Evolutionary conservation across 352 stramenopile species (phyloP).

Genomic region (Aphanomyces astaci): DNA sequence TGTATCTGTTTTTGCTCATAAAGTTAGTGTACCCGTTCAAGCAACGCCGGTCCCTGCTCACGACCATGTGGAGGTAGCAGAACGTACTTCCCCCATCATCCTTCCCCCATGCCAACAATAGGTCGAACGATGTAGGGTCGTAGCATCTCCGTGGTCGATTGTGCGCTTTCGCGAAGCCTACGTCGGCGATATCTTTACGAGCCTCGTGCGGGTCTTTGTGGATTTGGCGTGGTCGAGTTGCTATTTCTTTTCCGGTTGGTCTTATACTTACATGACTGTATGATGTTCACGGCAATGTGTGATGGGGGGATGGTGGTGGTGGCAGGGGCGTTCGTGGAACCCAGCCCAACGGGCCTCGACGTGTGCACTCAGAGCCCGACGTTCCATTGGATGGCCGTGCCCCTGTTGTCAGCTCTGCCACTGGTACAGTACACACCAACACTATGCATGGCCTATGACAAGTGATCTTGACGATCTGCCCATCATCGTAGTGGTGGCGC

Average conservation of each 20-base stretch:
- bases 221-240: slow-evolving; percentile 91
- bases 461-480: too few species aligned
- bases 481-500: slow-evolving; percentile 89
- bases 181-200: slow-evolving; percentile 80
- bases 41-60: slow-evolving; percentile 13
- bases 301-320: background rate
- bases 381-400: slow-evolving; percentile 85
- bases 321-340: slow-evolving; percentile 19
- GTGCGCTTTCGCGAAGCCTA: slow-evolving; percentile 85
- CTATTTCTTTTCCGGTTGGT: slow-evolving; percentile 85
- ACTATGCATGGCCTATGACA: too few species aligned
- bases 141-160: slow-evolving; percentile 6
- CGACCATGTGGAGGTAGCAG: background rate
- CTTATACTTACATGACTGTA: background rate
- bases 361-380: slow-evolving; percentile 5
- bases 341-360: slow-evolving; percentile 5
- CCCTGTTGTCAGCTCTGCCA: slow-evolving; percentile 90
- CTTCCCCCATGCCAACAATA: background rate
- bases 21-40: slow-evolving; percentile 21
- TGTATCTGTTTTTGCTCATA: slow-evolving; percentile 64
- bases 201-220: slow-evolving; percentile 73
- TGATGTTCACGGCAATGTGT: too few species aligned
- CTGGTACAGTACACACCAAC: slow-evolving; percentile 35
- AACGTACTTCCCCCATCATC: background rate
- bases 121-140: background rate